A percentile compares a stretch with the other conserved stretches of the same genome.
Evolutionary conservation across 352 stramenopile species (phyloP).

Genomic region (Globisporangium camurandrum): DNA sequence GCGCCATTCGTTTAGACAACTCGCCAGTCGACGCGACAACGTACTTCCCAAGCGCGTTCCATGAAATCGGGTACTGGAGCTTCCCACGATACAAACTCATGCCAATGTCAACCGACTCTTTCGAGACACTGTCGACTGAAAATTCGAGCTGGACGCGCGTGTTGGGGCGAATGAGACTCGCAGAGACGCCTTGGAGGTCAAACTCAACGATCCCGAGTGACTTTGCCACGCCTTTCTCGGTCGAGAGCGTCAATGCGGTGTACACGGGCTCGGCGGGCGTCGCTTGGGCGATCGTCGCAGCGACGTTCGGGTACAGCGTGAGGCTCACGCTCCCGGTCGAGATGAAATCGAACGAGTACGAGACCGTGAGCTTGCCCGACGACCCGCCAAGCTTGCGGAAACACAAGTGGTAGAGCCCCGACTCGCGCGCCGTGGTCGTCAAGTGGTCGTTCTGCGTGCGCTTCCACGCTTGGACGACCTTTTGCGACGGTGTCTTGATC

Average conservation of each 20-base stretch:
- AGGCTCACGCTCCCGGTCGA: slow-evolving; percentile 48
- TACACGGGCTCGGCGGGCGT: slow-evolving; percentile 37
- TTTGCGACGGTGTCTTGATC: slow-evolving; percentile 51
- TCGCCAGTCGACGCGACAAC: no score
- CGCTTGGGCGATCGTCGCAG: slow-evolving; percentile 43
- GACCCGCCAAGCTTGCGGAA: slow-evolving; percentile 57
- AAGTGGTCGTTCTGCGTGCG: slow-evolving; percentile 52
- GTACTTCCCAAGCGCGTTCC: slow-evolving; percentile 41
- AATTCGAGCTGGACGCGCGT: slow-evolving; percentile 67
- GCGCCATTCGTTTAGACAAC: no score
- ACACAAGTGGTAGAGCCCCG: slow-evolving; percentile 72
- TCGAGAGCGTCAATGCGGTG: slow-evolving; percentile 48
- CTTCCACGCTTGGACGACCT: slow-evolving; percentile 46
- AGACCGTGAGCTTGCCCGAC: slow-evolving; percentile 48
- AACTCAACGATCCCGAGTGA: slow-evolving; percentile 72
- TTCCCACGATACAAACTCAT: slow-evolving; percentile 32
- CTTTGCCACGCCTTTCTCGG: slow-evolving; percentile 25
- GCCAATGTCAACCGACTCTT: slow-evolving; percentile 38
- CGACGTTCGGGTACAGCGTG: slow-evolving; percentile 51
- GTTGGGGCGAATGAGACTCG: slow-evolving; percentile 51
- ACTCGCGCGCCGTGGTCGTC: slow-evolving; percentile 51
- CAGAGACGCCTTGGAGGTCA: slow-evolving; percentile 50
- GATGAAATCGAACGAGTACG: slow-evolving; percentile 82
- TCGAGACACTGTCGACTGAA: slow-evolving; percentile 49
- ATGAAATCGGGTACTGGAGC: slow-evolving; percentile 57